Percentiles rank a stretch among this genome's conserved stretches.
Evolutionary conservation across 768 basidiomycete species (phyloP).

Genomic region (Chalciporus sphaerocephalus): DNA sequence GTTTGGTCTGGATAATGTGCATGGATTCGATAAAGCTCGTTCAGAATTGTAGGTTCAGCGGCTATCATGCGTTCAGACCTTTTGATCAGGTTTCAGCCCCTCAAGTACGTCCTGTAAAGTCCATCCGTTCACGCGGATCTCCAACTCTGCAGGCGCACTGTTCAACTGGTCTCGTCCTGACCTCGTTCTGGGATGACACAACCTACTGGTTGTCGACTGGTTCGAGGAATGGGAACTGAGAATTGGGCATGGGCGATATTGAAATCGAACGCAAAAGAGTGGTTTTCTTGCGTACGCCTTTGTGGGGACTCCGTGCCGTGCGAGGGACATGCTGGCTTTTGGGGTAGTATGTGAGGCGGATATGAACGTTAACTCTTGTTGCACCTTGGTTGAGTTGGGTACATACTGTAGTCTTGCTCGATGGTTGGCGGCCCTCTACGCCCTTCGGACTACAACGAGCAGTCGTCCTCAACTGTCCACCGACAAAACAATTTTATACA

Average conservation of each 20-base stretch:
- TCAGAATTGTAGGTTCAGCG: too few relatives aligned
- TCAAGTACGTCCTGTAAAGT: conserved; percentile 10
- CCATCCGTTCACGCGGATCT: not conserved
- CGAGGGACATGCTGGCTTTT: conserved; percentile 67
- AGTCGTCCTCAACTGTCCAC: too few relatives aligned
- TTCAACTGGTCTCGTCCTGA: not conserved
- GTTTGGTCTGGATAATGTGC: not conserved
- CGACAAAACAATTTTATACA: too few relatives aligned
- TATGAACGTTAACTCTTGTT: conserved; percentile 38
- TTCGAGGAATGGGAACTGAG: conserved; percentile 2
- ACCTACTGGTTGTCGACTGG: not conserved
- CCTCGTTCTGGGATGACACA: conserved; percentile 19
- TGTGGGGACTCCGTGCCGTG: conserved; percentile 80
- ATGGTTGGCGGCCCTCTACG: too few relatives aligned
- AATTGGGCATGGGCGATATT: conserved; percentile 12
- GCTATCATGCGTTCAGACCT: too few relatives aligned
- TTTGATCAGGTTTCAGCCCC: not conserved
- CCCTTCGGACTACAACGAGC: too few relatives aligned
- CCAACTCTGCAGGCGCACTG: conserved; percentile 12
- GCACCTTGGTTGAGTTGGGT: too few relatives aligned
- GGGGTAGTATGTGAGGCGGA: conserved; percentile 84
- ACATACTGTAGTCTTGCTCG: too few relatives aligned
- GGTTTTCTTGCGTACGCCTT: conserved; percentile 47
- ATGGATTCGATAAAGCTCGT: too few relatives aligned
- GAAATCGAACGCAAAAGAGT: conserved; percentile 46